These are phyloP conservation scores for Leccinum disarticulatum DNA, from an alignment of 768 basidiomycete genomes.

Conservation along the genomic window DNA sequence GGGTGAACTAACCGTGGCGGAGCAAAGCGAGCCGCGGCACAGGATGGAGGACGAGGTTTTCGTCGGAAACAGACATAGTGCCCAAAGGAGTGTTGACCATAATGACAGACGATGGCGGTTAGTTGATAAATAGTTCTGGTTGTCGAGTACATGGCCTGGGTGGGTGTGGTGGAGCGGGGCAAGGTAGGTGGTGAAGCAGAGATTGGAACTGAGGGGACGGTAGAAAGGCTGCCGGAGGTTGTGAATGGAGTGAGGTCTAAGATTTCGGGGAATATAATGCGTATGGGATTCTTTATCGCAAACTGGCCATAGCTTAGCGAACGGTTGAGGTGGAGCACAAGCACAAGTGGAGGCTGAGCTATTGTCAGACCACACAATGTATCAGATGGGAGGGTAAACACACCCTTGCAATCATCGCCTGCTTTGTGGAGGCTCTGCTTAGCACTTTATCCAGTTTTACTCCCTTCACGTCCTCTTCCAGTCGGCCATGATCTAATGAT, in stretches of 20 bases:
- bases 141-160: constrained; percentile 49
- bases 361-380: constrained; percentile 17
- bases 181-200: constrained; percentile 57
- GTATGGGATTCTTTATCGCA: constrained; percentile 81
- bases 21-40: constrained; percentile 39
- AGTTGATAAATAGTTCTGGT: constrained; percentile 84
- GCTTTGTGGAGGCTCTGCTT: constrained; percentile 78
- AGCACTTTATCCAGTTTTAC: constrained; percentile 76
- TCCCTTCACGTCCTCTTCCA: constrained; percentile 83
- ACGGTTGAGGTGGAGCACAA: constrained; percentile 89
- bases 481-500: constrained; percentile 69
- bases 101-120: constrained; percentile 86
- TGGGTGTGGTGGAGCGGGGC: constrained; percentile 53
- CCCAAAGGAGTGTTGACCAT: constrained; percentile 88
- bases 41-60: constrained; percentile 57
- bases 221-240: constrained; percentile 76
- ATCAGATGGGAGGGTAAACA: constrained; percentile 11
- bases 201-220: constrained; percentile 66
- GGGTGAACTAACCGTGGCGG: constrained; percentile 42
- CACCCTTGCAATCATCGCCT: constrained; percentile 89
- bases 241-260: constrained; percentile 89
- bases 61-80: constrained; percentile 93
- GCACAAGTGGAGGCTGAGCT: constrained; percentile 75
- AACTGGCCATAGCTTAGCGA: constrained; percentile 78
- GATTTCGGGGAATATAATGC: constrained; percentile 79